phyloP scores from a whole-genome alignment of 2,329 filamentous ascomycete genomes.

The Alternaria sp. region DNA sequence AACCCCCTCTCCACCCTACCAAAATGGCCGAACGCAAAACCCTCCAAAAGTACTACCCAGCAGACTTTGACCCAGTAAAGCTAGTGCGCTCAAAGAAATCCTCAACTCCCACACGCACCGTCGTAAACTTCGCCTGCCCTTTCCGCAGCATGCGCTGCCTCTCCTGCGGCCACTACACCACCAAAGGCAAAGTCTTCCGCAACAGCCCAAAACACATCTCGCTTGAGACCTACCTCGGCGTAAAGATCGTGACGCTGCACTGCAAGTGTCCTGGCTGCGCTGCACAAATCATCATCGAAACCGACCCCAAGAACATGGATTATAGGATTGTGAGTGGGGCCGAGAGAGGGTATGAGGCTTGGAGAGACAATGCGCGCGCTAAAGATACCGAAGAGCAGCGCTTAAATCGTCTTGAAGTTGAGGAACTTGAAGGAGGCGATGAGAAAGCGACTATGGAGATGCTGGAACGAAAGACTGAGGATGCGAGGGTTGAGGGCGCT shows the following conservation, averaged over 20 bases:
- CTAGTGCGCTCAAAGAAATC: not conserved
- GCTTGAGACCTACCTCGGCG: fast-evolving
- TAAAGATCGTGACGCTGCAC: fast-evolving
- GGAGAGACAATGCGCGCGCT: not conserved
- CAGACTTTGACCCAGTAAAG: not conserved
- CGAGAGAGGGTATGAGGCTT: fast-evolving
- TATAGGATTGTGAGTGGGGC: not conserved
- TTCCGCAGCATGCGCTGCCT: not conserved
- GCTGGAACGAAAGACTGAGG: not conserved
- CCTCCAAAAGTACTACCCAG: not conserved
- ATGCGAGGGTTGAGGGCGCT: not conserved
- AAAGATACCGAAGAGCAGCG: not conserved
- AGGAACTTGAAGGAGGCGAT: not conserved
- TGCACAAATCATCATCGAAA: not conserved
- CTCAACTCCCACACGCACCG: not conserved
- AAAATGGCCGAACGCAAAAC: not conserved
- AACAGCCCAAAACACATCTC: not conserved
- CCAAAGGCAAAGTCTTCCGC: not conserved
- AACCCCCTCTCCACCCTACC: too few relatives aligned
- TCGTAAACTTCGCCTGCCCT: not conserved
- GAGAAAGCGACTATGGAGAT: not conserved
- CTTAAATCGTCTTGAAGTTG: not conserved
- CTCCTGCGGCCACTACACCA: not conserved
- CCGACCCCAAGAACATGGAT: not conserved
- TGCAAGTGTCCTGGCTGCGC: not conserved